Conservation (phyloP, 176 grass and related monocot species). For the Elymus sibiricus region DNA sequence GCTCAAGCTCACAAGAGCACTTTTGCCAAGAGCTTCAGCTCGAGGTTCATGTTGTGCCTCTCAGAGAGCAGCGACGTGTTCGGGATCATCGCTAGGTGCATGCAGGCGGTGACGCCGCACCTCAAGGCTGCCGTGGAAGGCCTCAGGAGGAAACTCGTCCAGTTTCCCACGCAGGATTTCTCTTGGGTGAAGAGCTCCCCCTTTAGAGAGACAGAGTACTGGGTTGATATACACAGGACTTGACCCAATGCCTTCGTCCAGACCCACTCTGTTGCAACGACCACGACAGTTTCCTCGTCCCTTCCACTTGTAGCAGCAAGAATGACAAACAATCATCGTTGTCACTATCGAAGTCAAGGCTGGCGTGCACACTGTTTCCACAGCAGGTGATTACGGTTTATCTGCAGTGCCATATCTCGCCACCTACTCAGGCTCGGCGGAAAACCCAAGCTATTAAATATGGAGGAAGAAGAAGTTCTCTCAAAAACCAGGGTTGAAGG, state of each 20-base stretch:
- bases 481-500: no score
- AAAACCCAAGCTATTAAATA: not conserved
- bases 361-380: not conserved
- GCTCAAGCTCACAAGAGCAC: no score
- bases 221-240: slow-evolving; percentile 12
- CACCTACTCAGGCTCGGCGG: not conserved
- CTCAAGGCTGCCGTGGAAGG: slow-evolving; percentile 1
- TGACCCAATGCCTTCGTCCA: not conserved
- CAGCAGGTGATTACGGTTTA: not conserved
- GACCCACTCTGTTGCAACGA: slow-evolving; percentile 15
- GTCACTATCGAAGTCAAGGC: not conserved
- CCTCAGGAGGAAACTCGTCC: not conserved
- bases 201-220: not conserved
- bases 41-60: not conserved
- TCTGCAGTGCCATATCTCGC: not conserved
- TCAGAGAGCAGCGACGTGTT: slow-evolving; percentile 20
- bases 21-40: not conserved
- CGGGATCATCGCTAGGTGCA: not conserved
- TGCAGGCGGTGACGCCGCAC: not conserved
- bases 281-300: not conserved
- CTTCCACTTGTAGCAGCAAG: not conserved
- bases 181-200: not conserved
- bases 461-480: no score
- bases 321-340: not conserved
- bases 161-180: slow-evolving; percentile 21